These are phyloP conservation scores for Vachellia pachyceras DNA, from an alignment of 306 rosid species.

Conservation along the genomic window DNA sequence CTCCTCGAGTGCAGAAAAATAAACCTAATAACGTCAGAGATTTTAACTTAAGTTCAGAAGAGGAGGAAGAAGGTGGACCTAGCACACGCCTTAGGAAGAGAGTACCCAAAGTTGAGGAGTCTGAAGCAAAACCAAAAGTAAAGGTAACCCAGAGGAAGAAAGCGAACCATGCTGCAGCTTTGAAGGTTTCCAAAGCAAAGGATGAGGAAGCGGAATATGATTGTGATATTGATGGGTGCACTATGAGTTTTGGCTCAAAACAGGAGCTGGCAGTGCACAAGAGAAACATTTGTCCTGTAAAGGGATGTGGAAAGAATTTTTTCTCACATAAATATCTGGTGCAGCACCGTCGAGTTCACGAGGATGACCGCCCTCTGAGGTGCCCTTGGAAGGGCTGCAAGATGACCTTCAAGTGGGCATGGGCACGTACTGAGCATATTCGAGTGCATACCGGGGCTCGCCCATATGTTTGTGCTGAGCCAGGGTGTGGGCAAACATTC, in stretches of 20 bases:
- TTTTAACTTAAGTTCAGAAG: constrained; percentile 54
- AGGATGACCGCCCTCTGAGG: constrained; percentile 92
- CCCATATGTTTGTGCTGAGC: constrained; percentile 88
- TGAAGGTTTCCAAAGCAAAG: constrained; percentile 57
- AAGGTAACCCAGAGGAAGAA: constrained; percentile 66
- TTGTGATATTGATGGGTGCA: constrained; percentile 94
- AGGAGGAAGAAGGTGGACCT: constrained; percentile 81
- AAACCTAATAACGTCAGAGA: constrained; percentile 46
- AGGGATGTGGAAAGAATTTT: constrained; percentile 99
- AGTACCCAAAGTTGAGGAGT: constrained; percentile 53
- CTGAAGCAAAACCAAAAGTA: constrained; percentile 58
- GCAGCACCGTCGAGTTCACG: constrained; percentile 94
- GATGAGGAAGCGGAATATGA: constrained; percentile 66
- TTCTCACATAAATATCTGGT: constrained; percentile 98
- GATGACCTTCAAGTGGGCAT: constrained; percentile 99
- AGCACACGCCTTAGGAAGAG: constrained; percentile 92
- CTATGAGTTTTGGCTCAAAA: constrained; percentile 78
- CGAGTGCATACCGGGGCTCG: constrained; percentile 97
- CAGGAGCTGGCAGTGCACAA: constrained; percentile 83
- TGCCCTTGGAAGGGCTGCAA: constrained; percentile 99
- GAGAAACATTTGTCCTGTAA: constrained; percentile 86
- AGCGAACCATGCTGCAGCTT: constrained; percentile 59
- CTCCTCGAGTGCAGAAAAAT: constrained; percentile 50
- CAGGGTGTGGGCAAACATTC: constrained; percentile 93
- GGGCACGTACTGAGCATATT: constrained; percentile 99